A percentile compares a stretch with the other conserved stretches of the same genome.
These are phyloP conservation scores for Gastrolobium bilobum DNA, from an alignment of 306 rosid genomes.

Conservation along the genomic window DNA sequence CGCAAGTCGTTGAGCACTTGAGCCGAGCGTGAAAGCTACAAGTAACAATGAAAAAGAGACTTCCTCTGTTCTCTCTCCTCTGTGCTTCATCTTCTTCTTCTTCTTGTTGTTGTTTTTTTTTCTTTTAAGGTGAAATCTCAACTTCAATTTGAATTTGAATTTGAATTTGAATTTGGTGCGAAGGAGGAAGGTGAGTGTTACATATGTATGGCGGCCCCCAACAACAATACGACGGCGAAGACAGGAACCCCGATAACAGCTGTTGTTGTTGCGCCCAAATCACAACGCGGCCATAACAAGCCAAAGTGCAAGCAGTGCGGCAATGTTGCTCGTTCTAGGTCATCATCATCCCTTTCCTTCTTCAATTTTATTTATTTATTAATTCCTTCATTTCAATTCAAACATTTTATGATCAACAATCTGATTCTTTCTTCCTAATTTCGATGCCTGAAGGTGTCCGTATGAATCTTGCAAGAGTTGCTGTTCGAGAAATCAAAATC, in stretches of 20 bases:
- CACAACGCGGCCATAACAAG: conserved; percentile 64
- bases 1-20: too few species aligned
- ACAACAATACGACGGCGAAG: conserved; percentile 35
- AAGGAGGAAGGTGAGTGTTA: not conserved
- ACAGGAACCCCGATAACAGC: conserved; percentile 16
- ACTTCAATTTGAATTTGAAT: too few species aligned
- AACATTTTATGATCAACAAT: not conserved
- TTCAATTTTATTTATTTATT: not conserved
- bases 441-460: conserved; percentile 77
- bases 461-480: conserved; percentile 93
- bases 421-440: not conserved
- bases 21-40: too few species aligned
- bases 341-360: not conserved
- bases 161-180: not conserved
- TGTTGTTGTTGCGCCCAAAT: conserved; percentile 51
- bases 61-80: too few species aligned
- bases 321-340: conserved; percentile 97
- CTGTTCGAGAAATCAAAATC: conserved; percentile 93
- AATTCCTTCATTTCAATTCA: not conserved
- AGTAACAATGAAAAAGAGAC: too few species aligned
- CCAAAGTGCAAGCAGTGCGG: conserved; percentile 83
- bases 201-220: conserved; percentile 16
- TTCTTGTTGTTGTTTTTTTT: too few species aligned
- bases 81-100: too few species aligned
- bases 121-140: too few species aligned